Evolutionary conservation across 2,329 filamentous ascomycete species (phyloP).

Genomic region (Xylariaceae sp.): DNA sequence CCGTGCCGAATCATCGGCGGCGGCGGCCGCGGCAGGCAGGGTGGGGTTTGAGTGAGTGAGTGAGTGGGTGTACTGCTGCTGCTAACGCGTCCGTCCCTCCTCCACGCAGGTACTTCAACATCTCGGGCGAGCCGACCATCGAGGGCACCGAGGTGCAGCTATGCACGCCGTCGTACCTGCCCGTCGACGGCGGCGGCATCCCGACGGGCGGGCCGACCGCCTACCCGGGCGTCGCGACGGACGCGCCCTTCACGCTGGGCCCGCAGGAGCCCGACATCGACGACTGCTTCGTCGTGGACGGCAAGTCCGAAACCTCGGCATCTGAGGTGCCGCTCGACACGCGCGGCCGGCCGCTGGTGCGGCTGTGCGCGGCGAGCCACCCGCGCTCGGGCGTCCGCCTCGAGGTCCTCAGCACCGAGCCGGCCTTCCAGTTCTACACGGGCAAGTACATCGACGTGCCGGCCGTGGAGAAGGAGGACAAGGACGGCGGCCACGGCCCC

Average conservation of each 20-base stretch:
- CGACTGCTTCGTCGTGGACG: constrained; percentile 80
- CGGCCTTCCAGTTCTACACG: constrained; percentile 95
- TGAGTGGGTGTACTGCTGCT: too few relatives aligned
- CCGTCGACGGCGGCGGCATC: constrained; percentile 65
- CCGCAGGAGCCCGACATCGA: constrained; percentile 69
- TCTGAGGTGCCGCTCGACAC: constrained; percentile 58
- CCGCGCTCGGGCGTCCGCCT: constrained; percentile 69
- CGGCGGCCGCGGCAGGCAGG: too few relatives aligned
- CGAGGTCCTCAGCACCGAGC: constrained; percentile 85
- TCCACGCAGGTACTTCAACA: constrained; percentile 55
- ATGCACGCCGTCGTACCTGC: constrained; percentile 57
- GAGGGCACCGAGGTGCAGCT: constrained; percentile 61
- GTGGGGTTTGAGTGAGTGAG: too few relatives aligned
- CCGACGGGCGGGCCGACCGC: constrained; percentile 60
- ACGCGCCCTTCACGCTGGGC: constrained; percentile 65
- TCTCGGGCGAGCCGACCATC: constrained; percentile 44
- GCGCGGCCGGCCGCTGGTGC: constrained; percentile 52
- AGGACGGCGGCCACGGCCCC: too few relatives aligned
- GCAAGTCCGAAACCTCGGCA: constrained; percentile 42
- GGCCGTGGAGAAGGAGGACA: constrained; percentile 49
- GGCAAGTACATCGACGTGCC: constrained; percentile 78
- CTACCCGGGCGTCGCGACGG: constrained; percentile 58
- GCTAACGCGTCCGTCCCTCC: background rate
- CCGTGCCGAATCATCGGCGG: too few relatives aligned
- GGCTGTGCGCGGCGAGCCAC: constrained; percentile 66